Percentiles rank a stretch among this genome's conserved stretches.
Evolutionary conservation across 2,329 filamentous ascomycete genomes (phyloP).

Genomic region (Colletotrichum aenigma): DNA sequence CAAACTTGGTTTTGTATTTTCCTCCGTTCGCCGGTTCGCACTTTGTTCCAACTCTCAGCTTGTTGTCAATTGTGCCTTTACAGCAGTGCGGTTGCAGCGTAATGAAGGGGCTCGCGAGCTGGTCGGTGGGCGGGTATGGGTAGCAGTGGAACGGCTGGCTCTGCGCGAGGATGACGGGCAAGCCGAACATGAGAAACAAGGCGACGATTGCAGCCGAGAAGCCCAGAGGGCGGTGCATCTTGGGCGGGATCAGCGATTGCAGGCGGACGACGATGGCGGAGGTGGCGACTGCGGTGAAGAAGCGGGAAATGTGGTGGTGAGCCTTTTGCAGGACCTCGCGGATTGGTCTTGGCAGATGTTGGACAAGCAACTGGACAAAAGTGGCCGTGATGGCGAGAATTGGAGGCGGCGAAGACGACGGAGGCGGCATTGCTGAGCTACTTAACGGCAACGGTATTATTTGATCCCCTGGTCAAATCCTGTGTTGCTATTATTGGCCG

Average conservation of each 20-base stretch:
- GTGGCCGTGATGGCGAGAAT: constrained; percentile 16
- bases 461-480: background rate
- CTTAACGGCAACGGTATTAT: background rate
- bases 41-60: constrained; percentile 1
- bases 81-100: constrained; percentile 17
- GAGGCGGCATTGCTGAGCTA: constrained; percentile 2
- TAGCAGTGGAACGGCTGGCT: constrained; percentile 19
- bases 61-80: constrained; percentile 5
- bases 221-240: constrained; percentile 12
- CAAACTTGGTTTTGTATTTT: constrained; percentile 17
- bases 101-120: constrained; percentile 10
- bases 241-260: constrained; percentile 3
- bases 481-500: background rate
- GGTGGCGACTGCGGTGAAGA: background rate
- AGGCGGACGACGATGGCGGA: constrained; percentile 5
- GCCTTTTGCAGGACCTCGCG: background rate
- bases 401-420: constrained; percentile 1
- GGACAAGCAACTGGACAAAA: constrained; percentile 8
- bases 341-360: constrained; percentile 13
- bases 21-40: constrained; percentile 12
- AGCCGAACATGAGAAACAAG: constrained; percentile 3
- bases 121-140: constrained; percentile 6
- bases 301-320: background rate
- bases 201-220: background rate
- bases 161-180: constrained; percentile 15